phyloP scores from a whole-genome alignment of 1,284 basidiomycete species.

The Rugiboletus extremiorientalis region DNA sequence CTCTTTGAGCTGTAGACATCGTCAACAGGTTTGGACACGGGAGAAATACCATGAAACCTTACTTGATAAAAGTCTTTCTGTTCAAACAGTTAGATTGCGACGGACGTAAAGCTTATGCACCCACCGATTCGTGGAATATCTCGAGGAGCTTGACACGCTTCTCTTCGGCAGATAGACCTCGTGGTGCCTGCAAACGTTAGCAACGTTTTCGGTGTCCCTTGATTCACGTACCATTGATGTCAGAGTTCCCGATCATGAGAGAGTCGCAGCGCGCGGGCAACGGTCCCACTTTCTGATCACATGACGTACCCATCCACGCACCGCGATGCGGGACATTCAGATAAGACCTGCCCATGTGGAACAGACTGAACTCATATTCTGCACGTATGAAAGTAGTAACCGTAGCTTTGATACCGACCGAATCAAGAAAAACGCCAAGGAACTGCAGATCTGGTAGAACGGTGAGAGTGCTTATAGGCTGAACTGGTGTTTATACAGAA shows the following conservation, averaged over 20 bases:
- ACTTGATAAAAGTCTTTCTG: conserved; percentile 87
- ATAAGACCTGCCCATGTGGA: background rate
- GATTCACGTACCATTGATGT: conserved; percentile 24
- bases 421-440: conserved; percentile 29
- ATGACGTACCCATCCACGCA: too few relatives aligned
- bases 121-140: conserved; percentile 86
- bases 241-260: background rate
- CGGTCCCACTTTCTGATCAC: conserved; percentile 17
- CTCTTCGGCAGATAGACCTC: conserved; percentile 78
- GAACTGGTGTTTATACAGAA: conserved; percentile 17
- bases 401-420: conserved; percentile 16
- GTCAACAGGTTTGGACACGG: background rate
- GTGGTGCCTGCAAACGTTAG: conserved; percentile 55
- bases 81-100: conserved; percentile 1
- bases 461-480: conserved; percentile 11
- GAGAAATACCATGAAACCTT: background rate
- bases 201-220: background rate
- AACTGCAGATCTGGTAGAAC: conserved; percentile 9
- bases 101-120: conserved; percentile 16
- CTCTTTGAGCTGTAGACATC: conserved; percentile 67
- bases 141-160: conserved; percentile 80
- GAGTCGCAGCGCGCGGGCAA: background rate
- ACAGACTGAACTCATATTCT: conserved; percentile 32
- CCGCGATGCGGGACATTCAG: too few relatives aligned
- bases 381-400: conserved; percentile 16